Base-by-base conservation (phyloP, 306 rosid genomes). In the Malus orientalis region DNA sequence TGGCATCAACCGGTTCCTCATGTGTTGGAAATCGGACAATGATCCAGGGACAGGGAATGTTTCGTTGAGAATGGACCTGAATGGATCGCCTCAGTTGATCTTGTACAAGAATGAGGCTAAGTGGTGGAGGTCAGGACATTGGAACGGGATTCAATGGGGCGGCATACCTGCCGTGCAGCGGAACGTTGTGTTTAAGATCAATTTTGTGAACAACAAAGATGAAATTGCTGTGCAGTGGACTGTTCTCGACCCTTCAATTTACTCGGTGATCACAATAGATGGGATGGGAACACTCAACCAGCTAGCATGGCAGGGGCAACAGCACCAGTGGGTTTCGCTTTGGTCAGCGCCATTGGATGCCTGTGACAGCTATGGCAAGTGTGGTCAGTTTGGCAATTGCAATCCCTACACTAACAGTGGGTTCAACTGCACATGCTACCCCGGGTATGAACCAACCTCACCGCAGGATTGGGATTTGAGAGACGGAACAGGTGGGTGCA, bases 401-500 rank as follows among this genome's bases (percentile, higher is more conserved):
- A 42, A 90, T 65, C 84, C 90, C 3, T 75, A 74, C 33, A 76
- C 80, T 57, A 33, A 62, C 4, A 84, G 78, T 3, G 67, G 76
- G 11, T 85, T 74, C 53, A 73, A 58, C 57, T 92, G 97, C 69
- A 25, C 80, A 6, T 92, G 97, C 65, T 60, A 86, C 1, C 96
- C 92, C 0, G 96, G 97, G 7, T 89, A 85, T 64, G 86, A 88
- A 63, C 96, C 96, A 13, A 81, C 54, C 44, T 69, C 66, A 3
- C 68, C 79, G 15, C 71, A 22, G 2, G 81, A 85, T 38, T 86
- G 96, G 96, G 74, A 83, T 53, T 18, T 91, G 6, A 80, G 83
- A 70, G 91, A 86, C 22, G 73, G 80, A 12, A 64, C 89, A 5
- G 82, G 76, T 38, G 97, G 97, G 36, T 93, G 97, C 65, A 70